Base-by-base conservation (phyloP, 331 rosid genomes). In the Phaseolus coccineus region DNA sequence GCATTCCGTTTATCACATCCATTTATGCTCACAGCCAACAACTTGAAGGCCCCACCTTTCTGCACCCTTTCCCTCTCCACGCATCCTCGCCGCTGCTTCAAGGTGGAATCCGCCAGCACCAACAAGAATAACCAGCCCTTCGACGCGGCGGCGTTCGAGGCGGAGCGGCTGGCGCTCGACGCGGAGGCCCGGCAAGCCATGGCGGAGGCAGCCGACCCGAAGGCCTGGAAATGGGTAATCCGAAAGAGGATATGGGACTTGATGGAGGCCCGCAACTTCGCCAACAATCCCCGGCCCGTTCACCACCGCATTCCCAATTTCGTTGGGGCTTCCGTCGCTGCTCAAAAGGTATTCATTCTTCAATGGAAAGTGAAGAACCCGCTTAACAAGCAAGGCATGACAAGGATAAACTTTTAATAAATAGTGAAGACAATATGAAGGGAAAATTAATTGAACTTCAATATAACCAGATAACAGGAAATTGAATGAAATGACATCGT, bases 281-380 rank as follows among this genome's bases (percentile, higher is more conserved):
- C 97, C 0, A 89, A 86, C 30, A 85, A 87, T 42, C 98, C 98
- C 0, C 85, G 97, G 15, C 97, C 98, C 6, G 97, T 94, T 83
- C 97, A 94, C 80, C 97, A 94, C 77, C 91, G 97, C 14, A 94
- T 94, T 40, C 97, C 98, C 77, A 94, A 94, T 86, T 94, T 94
- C 84, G 85, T 89, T 4, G 97, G 90, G 25, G 97, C 97, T 64
- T 72, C 92, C 3, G 51, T 77, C 31, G 98, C 98, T 39, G 93
- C 93, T 39, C 81, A 88, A 3, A 92, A 89, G 87, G 98, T 94
- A 61, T 65, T 63, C 14, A 40, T 8, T 40, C 9, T 9, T 8
- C 9, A 52, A n/a, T 2, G 57, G 57, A 52, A 35, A 46, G 16
- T 11, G 51, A 48, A 52, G 25, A n/a, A 52, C 31, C 2, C 15